Base-by-base conservation (phyloP, 352 stramenopile species). In the Thraustochytrium striatum region DNA sequence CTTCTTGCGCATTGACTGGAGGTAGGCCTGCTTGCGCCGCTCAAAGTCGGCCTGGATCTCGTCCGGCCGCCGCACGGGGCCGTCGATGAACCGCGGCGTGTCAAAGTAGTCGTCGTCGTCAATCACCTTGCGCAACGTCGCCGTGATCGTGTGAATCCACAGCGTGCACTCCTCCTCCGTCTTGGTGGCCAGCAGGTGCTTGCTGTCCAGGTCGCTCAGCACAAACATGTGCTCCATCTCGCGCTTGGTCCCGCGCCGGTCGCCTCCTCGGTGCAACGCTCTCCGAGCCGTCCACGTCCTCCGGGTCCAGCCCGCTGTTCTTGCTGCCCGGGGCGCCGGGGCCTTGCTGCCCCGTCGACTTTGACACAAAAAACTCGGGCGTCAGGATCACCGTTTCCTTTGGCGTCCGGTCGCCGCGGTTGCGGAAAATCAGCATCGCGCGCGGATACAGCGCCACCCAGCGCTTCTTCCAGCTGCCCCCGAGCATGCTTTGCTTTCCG, bases 51-150 rank as follows among this genome's bases (percentile, higher is more conserved):
- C 43, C 9, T 9, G 33, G 16, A 75, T 75, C 50, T 75, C 41
- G 41, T 35, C 3, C 2, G 65, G 65, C 30, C 39, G 33, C 0
- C 52, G 65, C 44, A 38, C 39, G 7, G 65, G 44, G 8, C 8
- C 44, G 47, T 61, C 5, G 1, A 75, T 72, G 3, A 75, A 38
- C 39, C 36, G 61, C 9, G 65, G 65, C 25, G 65, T 75, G 65
- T 75, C 65, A 32, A 75, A 75, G 25, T 75, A 75, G n/a, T 75
- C 39, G 11, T 75, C 65, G 32, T 80, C 58, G 9, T 70, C 58
- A 30, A 53, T 70, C 25, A 80, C 58, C 55, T 70, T 59, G 55
- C 58, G 38, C 58, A 80, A 25, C 13, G 79, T 57, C 2, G 28
- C 58, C 16, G 53, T 73, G 28, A 80, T 75, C 33, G 79, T 75